A percentile compares a stretch with the other conserved stretches of the same genome.
Conservation (phyloP, 2,329 filamentous ascomycete genomes). For the Fusarium albosuccineum region DNA sequence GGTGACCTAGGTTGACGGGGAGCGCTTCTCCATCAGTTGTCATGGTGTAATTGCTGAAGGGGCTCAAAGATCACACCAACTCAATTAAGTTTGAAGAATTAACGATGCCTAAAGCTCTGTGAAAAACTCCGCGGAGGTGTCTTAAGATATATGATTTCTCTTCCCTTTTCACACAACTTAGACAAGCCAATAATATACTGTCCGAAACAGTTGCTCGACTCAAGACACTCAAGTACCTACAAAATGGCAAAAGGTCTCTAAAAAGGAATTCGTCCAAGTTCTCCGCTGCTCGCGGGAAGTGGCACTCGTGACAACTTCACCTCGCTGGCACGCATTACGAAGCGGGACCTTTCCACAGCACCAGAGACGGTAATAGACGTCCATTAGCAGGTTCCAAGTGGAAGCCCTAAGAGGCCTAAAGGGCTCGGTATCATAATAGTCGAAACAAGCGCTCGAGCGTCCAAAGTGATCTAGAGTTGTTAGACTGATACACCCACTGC, state of each 20-base stretch:
- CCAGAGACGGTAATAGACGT: not conserved
- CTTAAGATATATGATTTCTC: too few species aligned
- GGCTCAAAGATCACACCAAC: not conserved
- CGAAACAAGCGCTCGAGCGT: constrained; percentile 13
- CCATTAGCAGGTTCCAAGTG: constrained; percentile 11
- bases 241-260: not conserved
- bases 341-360: not conserved
- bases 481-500: constrained; percentile 1
- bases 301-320: not conserved
- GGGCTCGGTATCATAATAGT: constrained; percentile 12
- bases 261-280: not conserved
- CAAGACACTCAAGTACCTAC: too few species aligned
- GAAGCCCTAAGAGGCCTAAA: constrained; percentile 6
- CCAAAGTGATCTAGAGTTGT: not conserved
- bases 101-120: too few species aligned
- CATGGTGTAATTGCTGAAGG: too few species aligned
- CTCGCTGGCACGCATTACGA: not conserved
- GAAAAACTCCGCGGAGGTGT: too few species aligned
- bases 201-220: too few species aligned
- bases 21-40: too few species aligned
- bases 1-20: not conserved
- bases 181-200: too few species aligned
- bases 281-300: not conserved
- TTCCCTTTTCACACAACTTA: too few species aligned
- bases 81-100: too few species aligned